Evolutionary conservation across 495 filamentous ascomycete species (phyloP), one percentile per base, ranked within the genome.

Genomic region (Penicillium coprophilum): DNA sequence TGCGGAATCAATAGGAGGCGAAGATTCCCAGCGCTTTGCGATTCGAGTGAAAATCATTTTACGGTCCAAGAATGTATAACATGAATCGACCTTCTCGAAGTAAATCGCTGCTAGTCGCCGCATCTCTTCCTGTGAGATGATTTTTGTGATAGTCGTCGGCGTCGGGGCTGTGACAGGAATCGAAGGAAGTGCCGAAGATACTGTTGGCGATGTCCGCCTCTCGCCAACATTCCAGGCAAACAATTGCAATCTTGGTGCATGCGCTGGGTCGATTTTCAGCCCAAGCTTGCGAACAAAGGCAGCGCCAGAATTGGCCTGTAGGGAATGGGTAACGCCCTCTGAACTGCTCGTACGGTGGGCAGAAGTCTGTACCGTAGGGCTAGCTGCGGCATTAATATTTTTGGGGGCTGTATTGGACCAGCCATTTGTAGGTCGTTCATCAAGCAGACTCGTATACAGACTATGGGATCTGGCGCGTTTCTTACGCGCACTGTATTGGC

Each of bases 211-310:
- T 20, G 67, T 58, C 10, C 67, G 57, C 23, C 82, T 70, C 6
- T 70, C 71, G 1, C 80, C 80, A 9, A 76, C 63, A 60, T 84
- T 82, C 81, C 81, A 85, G 3, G 73, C 82, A 61, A 82, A 84
- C 17, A 82, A 71, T 56, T 83, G 79, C 53, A 84, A 55, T 41
- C 77, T 66, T 6, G 80, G 81, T 6, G 80, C 78, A 54, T 73
- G 73, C 3, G 74, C 65, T 6, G 79, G 71, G 44, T 81, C 79
- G 56, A 82, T 70, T 19, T 73, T 74, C 34, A 80, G 69, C 10
- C 77, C 81, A n/a, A 85, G 63, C 41, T 72, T 76, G 50, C 77
- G 68, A 10, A 81, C 79, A 61, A 82, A 83, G 1, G 82, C 81
- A 6, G 81, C 79, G 1, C 80, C 80, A 6, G 79, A 82, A 53